Evolutionary conservation across 768 basidiomycete species (phyloP).

Genomic region (Suillus subalutaceus): DNA sequence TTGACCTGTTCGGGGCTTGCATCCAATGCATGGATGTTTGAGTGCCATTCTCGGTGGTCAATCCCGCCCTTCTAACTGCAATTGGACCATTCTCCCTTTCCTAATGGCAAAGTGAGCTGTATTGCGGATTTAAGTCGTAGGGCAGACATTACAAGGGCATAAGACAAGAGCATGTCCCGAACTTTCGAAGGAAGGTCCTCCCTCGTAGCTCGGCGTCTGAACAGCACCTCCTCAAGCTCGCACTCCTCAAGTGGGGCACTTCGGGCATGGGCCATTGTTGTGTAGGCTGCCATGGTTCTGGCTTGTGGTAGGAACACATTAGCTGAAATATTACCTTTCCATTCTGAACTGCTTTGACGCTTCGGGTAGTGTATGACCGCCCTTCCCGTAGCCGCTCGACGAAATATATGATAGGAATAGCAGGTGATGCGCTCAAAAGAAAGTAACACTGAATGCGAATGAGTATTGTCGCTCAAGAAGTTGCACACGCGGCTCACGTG

Average conservation of each 20-base stretch:
- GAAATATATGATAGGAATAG: slow-evolving; percentile 75
- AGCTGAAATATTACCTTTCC: slow-evolving; percentile 62
- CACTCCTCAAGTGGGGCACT: slow-evolving; percentile 64
- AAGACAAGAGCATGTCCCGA: slow-evolving; percentile 34
- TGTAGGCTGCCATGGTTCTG: slow-evolving; percentile 74
- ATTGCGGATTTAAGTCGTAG: neutral
- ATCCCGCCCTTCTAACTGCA: slow-evolving; percentile 57
- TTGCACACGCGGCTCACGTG: slow-evolving; percentile 53
- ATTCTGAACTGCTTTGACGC: slow-evolving; percentile 58
- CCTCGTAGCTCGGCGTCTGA: slow-evolving; percentile 28
- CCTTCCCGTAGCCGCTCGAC: slow-evolving; percentile 79
- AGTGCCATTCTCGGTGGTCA: slow-evolving; percentile 48
- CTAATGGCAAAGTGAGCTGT: slow-evolving; percentile 35
- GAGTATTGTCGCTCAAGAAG: slow-evolving; percentile 10
- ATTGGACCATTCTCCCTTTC: slow-evolving; percentile 72
- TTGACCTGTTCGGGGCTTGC: slow-evolving; percentile 58
- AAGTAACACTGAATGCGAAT: slow-evolving; percentile 69
- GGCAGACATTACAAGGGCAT: slow-evolving; percentile 26
- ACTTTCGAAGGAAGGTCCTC: slow-evolving; percentile 36
- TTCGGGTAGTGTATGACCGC: slow-evolving; percentile 70
- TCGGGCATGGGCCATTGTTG: slow-evolving; percentile 73
- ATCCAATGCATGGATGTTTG: slow-evolving; percentile 76
- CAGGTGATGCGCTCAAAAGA: slow-evolving; percentile 70
- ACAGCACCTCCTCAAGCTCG: slow-evolving; percentile 54
- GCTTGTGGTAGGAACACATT: slow-evolving; percentile 81